Evolutionary conservation across 2,329 filamentous ascomycete genomes (phyloP).

Genomic region (Geosmithia putterillii): DNA sequence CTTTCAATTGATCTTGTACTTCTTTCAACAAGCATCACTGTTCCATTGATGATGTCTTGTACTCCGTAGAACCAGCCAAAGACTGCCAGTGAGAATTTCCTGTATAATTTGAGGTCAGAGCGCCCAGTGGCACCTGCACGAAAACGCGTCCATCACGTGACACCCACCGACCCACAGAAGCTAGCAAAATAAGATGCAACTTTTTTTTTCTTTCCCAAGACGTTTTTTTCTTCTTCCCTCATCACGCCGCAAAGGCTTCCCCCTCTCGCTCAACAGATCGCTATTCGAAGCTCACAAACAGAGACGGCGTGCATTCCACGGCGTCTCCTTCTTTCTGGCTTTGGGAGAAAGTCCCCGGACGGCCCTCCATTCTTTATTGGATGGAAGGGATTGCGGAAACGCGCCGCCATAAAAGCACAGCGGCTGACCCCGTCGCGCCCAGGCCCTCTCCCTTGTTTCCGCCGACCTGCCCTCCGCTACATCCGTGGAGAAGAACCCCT

Average conservation of each 20-base stretch:
- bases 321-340: slow-evolving; percentile 43
- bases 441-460: slow-evolving; percentile 29
- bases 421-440: slow-evolving; percentile 64
- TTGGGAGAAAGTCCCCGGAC: slow-evolving; percentile 99
- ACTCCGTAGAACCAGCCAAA: slow-evolving; percentile 5
- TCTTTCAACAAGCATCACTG: too few relatives aligned
- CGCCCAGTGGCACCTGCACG: too few relatives aligned
- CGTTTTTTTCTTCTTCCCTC: slow-evolving; percentile 1
- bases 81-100: too few relatives aligned
- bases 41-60: too few relatives aligned
- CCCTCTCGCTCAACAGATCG: slow-evolving; percentile 98
- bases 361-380: slow-evolving; percentile 25
- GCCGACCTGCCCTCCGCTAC: slow-evolving; percentile 25
- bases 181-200: slow-evolving; percentile 1
- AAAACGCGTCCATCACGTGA: not conserved
- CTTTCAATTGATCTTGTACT: too few relatives aligned
- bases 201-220: not conserved
- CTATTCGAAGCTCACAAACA: slow-evolving; percentile 98
- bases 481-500: too few relatives aligned
- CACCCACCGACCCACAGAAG: not conserved
- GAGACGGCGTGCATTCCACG: slow-evolving; percentile 31
- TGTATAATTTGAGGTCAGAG: not conserved
- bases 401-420: slow-evolving; percentile 99
- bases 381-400: slow-evolving; percentile 62
- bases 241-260: slow-evolving; percentile 22